Percentiles rank a stretch among this genome's conserved stretches.
Evolutionary conservation across 2,329 filamentous ascomycete species (phyloP).

Genomic region (Claviceps monticola): DNA sequence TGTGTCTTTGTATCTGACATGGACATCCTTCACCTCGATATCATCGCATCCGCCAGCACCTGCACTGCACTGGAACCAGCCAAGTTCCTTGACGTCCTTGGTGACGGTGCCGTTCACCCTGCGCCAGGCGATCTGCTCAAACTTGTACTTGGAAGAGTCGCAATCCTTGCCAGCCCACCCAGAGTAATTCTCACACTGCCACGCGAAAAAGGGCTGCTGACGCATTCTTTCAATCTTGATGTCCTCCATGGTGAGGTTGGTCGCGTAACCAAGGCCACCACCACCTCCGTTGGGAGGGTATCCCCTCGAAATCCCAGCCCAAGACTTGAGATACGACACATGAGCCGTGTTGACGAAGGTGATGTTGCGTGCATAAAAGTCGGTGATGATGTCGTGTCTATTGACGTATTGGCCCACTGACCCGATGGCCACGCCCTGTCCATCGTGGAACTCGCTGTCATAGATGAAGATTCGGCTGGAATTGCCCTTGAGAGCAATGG

Average conservation of each 20-base stretch:
- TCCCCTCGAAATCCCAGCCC: conserved; percentile 36
- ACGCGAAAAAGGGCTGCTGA: conserved; percentile 18
- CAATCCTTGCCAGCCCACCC: conserved; percentile 20
- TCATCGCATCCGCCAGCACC: conserved; percentile 18
- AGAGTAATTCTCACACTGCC: conserved; percentile 23
- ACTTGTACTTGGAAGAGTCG: conserved; percentile 19
- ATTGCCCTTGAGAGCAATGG: conserved; percentile 41
- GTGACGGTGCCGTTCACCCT: conserved; percentile 16
- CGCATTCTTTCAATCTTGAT: conserved; percentile 15
- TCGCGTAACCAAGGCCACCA: conserved; percentile 32
- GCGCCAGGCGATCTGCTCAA: conserved; percentile 15
- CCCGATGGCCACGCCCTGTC: conserved; percentile 41
- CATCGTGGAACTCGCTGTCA: conserved; percentile 33
- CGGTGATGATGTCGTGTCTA: conserved; percentile 33
- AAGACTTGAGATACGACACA: conserved; percentile 43
- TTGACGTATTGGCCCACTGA: conserved; percentile 41
- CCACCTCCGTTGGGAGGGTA: conserved; percentile 45
- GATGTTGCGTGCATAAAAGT: conserved; percentile 33
- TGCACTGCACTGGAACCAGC: conserved; percentile 19
- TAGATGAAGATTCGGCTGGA: conserved; percentile 38
- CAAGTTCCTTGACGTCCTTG: conserved; percentile 12
- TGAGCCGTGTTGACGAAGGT: conserved; percentile 30
- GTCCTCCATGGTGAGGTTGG: conserved; percentile 19
- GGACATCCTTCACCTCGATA: conserved; percentile 14
- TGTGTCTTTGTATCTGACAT: conserved; percentile 8